Conservation (phyloP, 305 asterid genomes). For the Rubia occidens region DNA sequence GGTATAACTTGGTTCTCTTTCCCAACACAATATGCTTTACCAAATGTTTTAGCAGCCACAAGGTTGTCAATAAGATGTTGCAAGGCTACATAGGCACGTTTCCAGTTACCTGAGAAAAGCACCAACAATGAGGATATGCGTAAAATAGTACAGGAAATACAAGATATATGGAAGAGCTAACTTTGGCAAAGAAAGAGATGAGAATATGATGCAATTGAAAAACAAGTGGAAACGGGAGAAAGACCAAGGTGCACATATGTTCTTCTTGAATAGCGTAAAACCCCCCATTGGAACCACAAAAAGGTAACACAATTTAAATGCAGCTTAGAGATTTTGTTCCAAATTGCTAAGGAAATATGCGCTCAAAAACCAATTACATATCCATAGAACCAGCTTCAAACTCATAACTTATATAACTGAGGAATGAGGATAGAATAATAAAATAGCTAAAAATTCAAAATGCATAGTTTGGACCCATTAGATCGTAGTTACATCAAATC, state of each 20-base stretch:
- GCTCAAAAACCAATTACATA: not conserved
- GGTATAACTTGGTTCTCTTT: constrained; percentile 33
- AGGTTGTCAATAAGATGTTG: constrained; percentile 58
- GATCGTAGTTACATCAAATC: not conserved
- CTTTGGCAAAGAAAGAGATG: not conserved
- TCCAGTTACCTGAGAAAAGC: constrained; percentile 60
- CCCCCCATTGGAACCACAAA: not conserved
- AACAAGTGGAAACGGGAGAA: not conserved
- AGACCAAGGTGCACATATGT: not conserved
- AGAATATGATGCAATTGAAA: not conserved
- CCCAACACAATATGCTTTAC: constrained; percentile 27
- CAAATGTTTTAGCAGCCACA: constrained; percentile 30
- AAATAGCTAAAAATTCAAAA: not conserved
- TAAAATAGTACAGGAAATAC: not conserved
- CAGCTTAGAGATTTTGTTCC: not conserved
- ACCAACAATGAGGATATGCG: not conserved
- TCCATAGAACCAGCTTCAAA: not conserved
- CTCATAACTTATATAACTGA: not conserved
- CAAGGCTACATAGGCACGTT: constrained; percentile 70
- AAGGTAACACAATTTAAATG: not conserved
- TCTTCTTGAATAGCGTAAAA: not conserved
- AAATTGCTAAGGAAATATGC: not conserved
- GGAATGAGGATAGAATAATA: not conserved
- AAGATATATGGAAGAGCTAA: not conserved
- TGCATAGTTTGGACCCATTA: not conserved